Base-by-base conservation (phyloP, 495 filamentous ascomycete species). In the Neurospora intermedia region DNA sequence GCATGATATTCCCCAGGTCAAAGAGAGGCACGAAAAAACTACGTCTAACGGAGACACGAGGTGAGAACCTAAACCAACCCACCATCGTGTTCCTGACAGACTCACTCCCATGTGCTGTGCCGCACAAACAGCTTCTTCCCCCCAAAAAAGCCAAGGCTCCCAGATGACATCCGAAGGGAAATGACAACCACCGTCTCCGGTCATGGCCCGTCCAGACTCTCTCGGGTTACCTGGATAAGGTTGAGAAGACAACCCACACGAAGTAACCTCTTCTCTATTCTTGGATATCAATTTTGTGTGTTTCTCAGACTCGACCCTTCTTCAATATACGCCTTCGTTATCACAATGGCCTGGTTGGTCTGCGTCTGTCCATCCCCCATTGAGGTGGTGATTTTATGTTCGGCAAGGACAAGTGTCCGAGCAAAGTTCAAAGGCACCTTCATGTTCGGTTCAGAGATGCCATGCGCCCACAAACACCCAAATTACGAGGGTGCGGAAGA, bases 251-350 rank as follows among this genome's bases (percentile, higher is more conserved):
- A 54, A 54, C 46, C 6, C 13, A 62, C 23, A 62, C 69, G 38
- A 48, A 39, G 40, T 75, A 76, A 76, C 76, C 73, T 71, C 73
- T 73, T 76, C 74, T 76, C 77, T 78, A 76, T 78, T 76, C 62
- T 75, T 74, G 73, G 77, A 71, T 45, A 41, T 23, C 54, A 16
- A 15, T 16, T 31, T 4, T 16, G 23, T 35, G 54, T 13, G 10
- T 31, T 15, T 6, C 20, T 59, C 4, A 35, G 54, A 35, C 23
- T 62, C 54, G 54, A 27, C 23, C 54, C 54, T 62, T 59, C 5
- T 59, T 62, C 54, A 62, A 6, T 62, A 31, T 9, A 31, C 15
- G 13, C 6, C 13, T 62, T 62, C 54, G 54, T 16, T 31, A 35
- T 62, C 54, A 16, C 15, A 16, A 4, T 62, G 54, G 54, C 23